Evolutionary conservation across 768 basidiomycete species (phyloP).

Genomic region (Lepiota brunneoincarnata): DNA sequence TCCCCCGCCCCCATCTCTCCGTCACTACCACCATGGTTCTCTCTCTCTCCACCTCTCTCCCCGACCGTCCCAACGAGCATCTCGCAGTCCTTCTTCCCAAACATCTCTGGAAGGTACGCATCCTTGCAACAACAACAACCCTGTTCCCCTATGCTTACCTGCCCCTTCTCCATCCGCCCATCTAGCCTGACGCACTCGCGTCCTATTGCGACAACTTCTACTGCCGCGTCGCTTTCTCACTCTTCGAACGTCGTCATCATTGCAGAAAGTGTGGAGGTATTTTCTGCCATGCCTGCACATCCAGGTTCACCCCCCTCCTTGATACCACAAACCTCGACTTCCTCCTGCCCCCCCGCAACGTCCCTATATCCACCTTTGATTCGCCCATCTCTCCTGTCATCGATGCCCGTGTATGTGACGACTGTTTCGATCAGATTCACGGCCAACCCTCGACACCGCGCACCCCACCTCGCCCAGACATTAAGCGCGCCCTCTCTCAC

Average conservation of each 20-base stretch:
- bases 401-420: constrained; percentile 68
- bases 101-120: constrained; percentile 69
- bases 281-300: constrained; percentile 64
- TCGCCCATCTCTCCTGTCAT: constrained; percentile 59
- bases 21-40: constrained; percentile 12
- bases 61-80: constrained; percentile 59
- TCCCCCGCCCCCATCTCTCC: constrained; percentile 4
- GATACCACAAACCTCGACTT: constrained; percentile 73
- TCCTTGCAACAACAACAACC: too few species aligned
- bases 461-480: constrained; percentile 33
- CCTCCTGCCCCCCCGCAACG: constrained; percentile 66
- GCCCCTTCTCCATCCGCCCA: constrained; percentile 6
- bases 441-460: constrained; percentile 47
- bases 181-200: constrained; percentile 62
- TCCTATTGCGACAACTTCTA: constrained; percentile 70
- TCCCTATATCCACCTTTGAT: constrained; percentile 56
- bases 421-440: constrained; percentile 74
- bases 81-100: constrained; percentile 72
- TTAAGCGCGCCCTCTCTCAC: constrained; percentile 33
- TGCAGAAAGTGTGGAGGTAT: constrained; percentile 85
- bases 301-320: constrained; percentile 58
- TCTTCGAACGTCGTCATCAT: constrained; percentile 78
- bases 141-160: too few species aligned
- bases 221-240: constrained; percentile 61
- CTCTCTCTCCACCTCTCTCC: constrained; percentile 25